Evolutionary conservation across 2,329 filamentous ascomycete species (phyloP).

Genomic region (Akanthomyces uredinophilus): DNA sequence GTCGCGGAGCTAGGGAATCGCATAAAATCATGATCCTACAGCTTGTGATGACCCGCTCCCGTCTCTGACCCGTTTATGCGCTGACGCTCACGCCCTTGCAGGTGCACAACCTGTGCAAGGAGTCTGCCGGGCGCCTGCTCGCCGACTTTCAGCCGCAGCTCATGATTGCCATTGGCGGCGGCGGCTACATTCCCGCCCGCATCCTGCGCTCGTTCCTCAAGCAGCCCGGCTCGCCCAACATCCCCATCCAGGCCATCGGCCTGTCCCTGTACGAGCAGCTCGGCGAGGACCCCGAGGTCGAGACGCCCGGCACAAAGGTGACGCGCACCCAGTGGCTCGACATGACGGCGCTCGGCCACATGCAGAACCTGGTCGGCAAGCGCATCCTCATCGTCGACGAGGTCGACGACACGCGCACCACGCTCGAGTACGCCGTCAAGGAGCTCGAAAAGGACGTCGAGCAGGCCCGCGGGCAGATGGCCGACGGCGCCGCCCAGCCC

Average conservation of each 20-base stretch:
- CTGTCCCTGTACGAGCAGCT: conserved; percentile 94
- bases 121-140: conserved; percentile 75
- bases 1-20: neutral
- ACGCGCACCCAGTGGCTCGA: conserved; percentile 98
- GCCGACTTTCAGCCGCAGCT: conserved; percentile 85
- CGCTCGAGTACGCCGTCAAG: conserved; percentile 86
- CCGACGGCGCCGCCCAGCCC: conserved; percentile 55
- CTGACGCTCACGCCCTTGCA: conserved; percentile 31
- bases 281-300: conserved; percentile 48
- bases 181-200: conserved; percentile 92
- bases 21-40: neutral
- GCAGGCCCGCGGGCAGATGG: conserved; percentile 67
- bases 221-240: conserved; percentile 79
- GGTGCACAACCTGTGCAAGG: conserved; percentile 97
- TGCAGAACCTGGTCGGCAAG: conserved; percentile 86
- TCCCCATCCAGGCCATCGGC: conserved; percentile 97
- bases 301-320: conserved; percentile 85
- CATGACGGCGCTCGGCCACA: conserved; percentile 72
- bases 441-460: conserved; percentile 95
- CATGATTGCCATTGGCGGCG: conserved; percentile 97
- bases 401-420: conserved; percentile 92
- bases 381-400: conserved; percentile 90
- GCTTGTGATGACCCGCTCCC: neutral
- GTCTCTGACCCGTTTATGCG: neutral
- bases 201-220: conserved; percentile 98